Evolutionary conservation across 1,139 yeast genomes (phyloP).

Genomic region (Yamadazyma sp.): DNA sequence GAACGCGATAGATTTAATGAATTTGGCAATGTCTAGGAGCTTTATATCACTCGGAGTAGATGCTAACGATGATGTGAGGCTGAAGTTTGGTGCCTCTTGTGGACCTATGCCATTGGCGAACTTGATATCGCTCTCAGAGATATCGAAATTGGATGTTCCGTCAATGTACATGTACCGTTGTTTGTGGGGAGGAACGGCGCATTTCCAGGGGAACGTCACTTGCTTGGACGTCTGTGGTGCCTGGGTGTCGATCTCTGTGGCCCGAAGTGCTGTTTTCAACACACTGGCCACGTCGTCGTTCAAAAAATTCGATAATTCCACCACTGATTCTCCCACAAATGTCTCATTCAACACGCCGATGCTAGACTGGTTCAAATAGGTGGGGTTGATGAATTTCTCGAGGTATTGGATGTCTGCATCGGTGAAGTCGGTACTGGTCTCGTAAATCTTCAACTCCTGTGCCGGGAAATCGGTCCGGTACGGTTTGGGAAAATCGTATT

Average conservation of each 20-base stretch:
- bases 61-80: conserved; percentile 20
- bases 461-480: conserved; percentile 33
- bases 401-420: conserved; percentile 48
- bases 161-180: conserved; percentile 84
- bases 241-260: conserved; percentile 51
- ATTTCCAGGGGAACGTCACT: conserved; percentile 75
- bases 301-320: conserved; percentile 66
- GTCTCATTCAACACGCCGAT: conserved; percentile 44
- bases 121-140: conserved; percentile 26
- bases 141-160: conserved; percentile 43
- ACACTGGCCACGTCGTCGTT: conserved; percentile 46
- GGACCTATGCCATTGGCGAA: conserved; percentile 37
- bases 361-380: conserved; percentile 45
- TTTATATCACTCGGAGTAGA: conserved; percentile 23
- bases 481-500: conserved; percentile 76
- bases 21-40: conserved; percentile 55
- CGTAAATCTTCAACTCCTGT: conserved; percentile 28
- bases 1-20: conserved; percentile 63
- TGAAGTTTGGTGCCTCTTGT: conserved; percentile 57
- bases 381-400: conserved; percentile 53
- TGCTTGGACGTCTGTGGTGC: conserved; percentile 62
- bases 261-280: conserved; percentile 33
- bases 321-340: conserved; percentile 67
- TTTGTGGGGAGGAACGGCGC: conserved; percentile 93
- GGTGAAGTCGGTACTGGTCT: conserved; percentile 20